A percentile compares a stretch with the other conserved stretches of the same genome.
phyloP scores from a whole-genome alignment of 768 basidiomycete genomes.

The Mycena rebaudengoi region DNA sequence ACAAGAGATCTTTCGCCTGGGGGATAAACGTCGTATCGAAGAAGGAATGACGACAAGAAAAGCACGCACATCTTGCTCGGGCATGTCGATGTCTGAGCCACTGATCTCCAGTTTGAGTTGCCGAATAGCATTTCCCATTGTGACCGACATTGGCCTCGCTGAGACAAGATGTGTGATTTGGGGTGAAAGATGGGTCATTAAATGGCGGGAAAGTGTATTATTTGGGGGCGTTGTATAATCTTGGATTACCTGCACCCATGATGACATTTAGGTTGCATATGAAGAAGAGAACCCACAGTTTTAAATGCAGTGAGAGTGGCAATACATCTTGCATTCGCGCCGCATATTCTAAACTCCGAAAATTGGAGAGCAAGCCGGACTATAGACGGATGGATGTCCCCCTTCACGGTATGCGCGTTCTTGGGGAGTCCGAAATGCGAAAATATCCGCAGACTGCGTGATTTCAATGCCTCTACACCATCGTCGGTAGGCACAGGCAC shows the following conservation, averaged over 20 bases:
- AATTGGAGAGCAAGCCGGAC: constrained; percentile 89
- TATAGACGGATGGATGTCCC: constrained; percentile 91
- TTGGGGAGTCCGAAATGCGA: constrained; percentile 87
- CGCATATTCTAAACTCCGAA: constrained; percentile 90
- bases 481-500: constrained; percentile 36
- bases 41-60: neutral
- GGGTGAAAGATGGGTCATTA: constrained; percentile 91
- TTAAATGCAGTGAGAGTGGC: constrained; percentile 93
- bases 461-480: constrained; percentile 49
- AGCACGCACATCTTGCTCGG: constrained; percentile 85
- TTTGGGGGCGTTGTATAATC: constrained; percentile 89
- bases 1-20: constrained; percentile 88
- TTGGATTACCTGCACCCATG: constrained; percentile 76
- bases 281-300: constrained; percentile 62
- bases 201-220: constrained; percentile 87
- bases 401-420: constrained; percentile 65
- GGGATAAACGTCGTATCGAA: constrained; percentile 2
- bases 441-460: constrained; percentile 82
- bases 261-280: constrained; percentile 3
- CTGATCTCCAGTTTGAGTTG: constrained; percentile 97
- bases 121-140: constrained; percentile 94
- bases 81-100: constrained; percentile 88
- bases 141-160: constrained; percentile 89
- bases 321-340: constrained; percentile 95
- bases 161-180: constrained; percentile 92